Evolutionary conservation across 1,139 yeast genomes (phyloP).

Genomic region (Suhomyces taliae): DNA sequence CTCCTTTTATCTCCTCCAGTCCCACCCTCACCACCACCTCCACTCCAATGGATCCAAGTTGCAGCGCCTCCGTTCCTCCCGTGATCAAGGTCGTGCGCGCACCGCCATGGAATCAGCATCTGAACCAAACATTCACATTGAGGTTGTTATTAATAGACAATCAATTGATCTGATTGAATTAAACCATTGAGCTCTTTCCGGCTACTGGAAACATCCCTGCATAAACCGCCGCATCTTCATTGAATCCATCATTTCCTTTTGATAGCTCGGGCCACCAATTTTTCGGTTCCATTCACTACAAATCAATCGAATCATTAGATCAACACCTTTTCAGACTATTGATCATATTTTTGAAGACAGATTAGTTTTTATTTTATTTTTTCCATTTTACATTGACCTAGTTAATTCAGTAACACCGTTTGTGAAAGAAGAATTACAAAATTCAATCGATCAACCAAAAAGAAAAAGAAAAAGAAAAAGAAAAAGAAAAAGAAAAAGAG

Average conservation of each 20-base stretch:
- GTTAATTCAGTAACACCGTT: too few relatives aligned
- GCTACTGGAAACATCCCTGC: background rate
- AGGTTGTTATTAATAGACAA: background rate
- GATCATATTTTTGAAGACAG: too few relatives aligned
- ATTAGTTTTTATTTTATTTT: too few relatives aligned
- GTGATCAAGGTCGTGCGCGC: constrained; percentile 5
- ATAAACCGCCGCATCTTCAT: background rate
- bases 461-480: background rate
- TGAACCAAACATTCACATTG: background rate
- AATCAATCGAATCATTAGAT: too few relatives aligned
- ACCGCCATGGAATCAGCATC: background rate
- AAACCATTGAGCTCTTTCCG: background rate
- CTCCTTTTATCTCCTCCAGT: too few relatives aligned
- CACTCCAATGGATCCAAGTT: background rate
- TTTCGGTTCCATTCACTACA: too few relatives aligned
- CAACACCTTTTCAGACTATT: too few relatives aligned
- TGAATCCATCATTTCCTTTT: background rate
- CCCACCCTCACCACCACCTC: too few relatives aligned
- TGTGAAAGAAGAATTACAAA: too few relatives aligned
- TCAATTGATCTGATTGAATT: background rate
- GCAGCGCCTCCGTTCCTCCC: constrained; percentile 3
- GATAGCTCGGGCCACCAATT: too few relatives aligned
- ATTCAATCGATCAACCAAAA: too few relatives aligned
- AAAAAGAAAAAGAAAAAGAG: background rate
- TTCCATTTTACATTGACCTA: background rate